phyloP scores from a whole-genome alignment of 345 rosid genomes.

The Eucalyptus cloeziana region DNA sequence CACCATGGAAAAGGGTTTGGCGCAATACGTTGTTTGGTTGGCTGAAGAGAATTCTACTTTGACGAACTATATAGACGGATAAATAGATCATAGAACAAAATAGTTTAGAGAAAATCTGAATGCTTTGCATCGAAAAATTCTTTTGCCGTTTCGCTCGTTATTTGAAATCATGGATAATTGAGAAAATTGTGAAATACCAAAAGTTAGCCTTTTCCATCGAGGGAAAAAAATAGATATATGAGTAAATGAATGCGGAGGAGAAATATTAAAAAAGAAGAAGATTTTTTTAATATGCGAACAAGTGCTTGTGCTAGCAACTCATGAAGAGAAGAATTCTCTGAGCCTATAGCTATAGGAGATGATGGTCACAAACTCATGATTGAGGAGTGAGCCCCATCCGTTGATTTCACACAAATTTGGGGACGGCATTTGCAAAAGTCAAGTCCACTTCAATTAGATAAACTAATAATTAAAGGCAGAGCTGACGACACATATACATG shows the following conservation, averaged over 20 bases:
- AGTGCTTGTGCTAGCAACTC: neutral
- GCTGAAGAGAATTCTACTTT: neutral
- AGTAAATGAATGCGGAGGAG: neutral
- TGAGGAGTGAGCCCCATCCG: neutral
- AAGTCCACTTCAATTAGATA: neutral
- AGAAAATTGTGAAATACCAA: too few species aligned
- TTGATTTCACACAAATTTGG: neutral
- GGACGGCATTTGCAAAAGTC: neutral
- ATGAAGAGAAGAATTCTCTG: neutral
- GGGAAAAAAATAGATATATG: neutral
- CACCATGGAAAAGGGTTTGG: neutral
- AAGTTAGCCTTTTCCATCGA: too few species aligned
- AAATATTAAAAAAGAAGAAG: neutral
- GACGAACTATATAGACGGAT: neutral
- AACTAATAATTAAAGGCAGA: neutral
- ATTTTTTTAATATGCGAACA: too few species aligned
- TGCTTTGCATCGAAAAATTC: accelerated
- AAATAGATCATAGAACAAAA: neutral
- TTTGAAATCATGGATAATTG: neutral
- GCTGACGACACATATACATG: accelerated
- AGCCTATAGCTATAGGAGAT: neutral
- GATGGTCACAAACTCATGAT: neutral
- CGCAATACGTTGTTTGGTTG: neutral
- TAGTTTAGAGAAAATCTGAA: neutral
- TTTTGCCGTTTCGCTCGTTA: accelerated